Evolutionary conservation across 2,329 filamentous ascomycete genomes (phyloP), one percentile per base, ranked within the genome.

Genomic region (Epichloe brachyelytri): DNA sequence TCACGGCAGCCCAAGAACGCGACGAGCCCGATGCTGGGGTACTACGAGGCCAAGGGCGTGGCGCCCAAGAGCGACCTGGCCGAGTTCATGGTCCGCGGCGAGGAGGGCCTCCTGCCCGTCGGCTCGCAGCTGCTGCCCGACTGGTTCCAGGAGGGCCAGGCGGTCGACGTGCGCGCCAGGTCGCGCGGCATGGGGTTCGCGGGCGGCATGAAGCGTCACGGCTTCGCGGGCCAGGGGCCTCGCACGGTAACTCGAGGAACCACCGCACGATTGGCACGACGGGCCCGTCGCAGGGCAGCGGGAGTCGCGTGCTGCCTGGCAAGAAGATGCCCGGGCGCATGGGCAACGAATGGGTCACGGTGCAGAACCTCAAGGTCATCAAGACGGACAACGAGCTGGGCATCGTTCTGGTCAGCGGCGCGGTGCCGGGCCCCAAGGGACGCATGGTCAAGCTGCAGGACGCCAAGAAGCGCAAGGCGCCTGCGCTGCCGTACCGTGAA

Each of bases 241-340:
- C 84, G 60, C 93, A 98, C 78, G 93, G 93, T 78, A 91, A 94
- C 71, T 96, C 90, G 64, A 82, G 89, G 72, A 89, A 88, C 63
- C 93, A 98, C 76, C 80, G 93, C 63, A 86, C 86, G 30, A 87
- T 96, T 72, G 93, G 93, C 75, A 91, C 88, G 36, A 78, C 85
- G 7, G 93, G 93, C 66, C 88, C 86, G 54, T 86, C 85, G 59
- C 93, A 98, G 70, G 93, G 93, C 57, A 83, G 86, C 65, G 93
- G 93, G 71, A 94, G 88, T 56, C 82, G 93, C 70, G 91, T 98
- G 22, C 74, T 89, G 64, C 93, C 93, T 0, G 93, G 93, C 54
- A 98, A 98, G 80, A 93, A 89, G 72, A 98, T 98, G 93, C 82
- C 93, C 3, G 93, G 93, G 51, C 82, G 88, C 53, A 97, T 98